Evolutionary conservation across 352 stramenopile species (phyloP), one percentile per base, ranked within the genome.

Genomic region (Blastocystis sp.): DNA sequence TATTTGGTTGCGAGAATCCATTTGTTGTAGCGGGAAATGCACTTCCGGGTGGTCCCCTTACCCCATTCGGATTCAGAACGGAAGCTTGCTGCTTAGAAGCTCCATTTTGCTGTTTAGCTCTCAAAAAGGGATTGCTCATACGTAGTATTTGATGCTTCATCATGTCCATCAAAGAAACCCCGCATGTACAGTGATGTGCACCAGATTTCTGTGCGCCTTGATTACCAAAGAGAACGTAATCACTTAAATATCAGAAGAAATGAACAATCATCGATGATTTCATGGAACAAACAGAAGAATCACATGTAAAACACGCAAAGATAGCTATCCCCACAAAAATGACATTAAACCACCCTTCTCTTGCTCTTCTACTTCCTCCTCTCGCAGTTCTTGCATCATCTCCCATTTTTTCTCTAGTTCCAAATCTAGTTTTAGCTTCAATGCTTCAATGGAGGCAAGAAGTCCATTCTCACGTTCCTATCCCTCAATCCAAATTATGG

Each of bases 331-430:
- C 78, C 78, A 89, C 42, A 89, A 64, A 66, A 76, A 89, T 7
- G 78, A 89, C 56, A 89, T 77, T 24, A 89, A 37, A 48, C 57
- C 33, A 9, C 44, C 37, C n/a, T 56, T 27, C 66, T 89, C 40
- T 44, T 56, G 64, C n/a, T 87, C 27, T 44, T 87, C 75, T 4
- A 37, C 37, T 44, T 89, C 78, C 58, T 89, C 60, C 24, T 62
- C 73, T 13, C 62, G 60, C 6, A 89, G 6, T 27, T 89, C 54
- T 56, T 89, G 78, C 44, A 35, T 76, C 24, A 89, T 30, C 53
- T 89, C 78, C 78, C 78, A 89, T 56, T 89, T 89, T 27, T 79
- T 79, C 66, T 89, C 78, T 30, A 89, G 44, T 30, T 89, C 78
- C 19, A 76, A 77, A 89, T 89, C 78, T n/a, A 89, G 33, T 56